Evolutionary conservation across 176 grass and related monocot species (phyloP).

Genomic region (Avena sativa): DNA sequence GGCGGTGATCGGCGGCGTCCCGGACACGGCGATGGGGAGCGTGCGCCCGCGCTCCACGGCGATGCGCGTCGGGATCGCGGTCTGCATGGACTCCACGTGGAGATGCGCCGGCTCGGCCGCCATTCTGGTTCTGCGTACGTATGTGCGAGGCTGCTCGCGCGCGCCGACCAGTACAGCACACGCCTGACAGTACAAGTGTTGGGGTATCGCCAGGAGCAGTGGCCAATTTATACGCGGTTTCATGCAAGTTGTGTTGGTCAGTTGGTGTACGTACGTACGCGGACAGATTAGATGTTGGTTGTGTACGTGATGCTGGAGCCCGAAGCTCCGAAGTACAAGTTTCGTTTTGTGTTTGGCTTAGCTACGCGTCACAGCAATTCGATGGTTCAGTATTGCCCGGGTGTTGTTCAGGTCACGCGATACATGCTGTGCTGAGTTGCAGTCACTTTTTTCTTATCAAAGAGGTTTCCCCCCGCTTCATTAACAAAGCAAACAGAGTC

Average conservation of each 20-base stretch:
- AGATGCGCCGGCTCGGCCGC: conserved; percentile 34
- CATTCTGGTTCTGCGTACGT: background rate
- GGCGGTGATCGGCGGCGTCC: conserved; percentile 20
- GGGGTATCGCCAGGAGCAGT: background rate
- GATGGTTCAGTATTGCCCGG: conserved; percentile 11
- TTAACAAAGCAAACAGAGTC: too few relatives aligned
- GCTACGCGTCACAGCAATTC: background rate
- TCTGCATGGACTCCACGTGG: conserved; percentile 72
- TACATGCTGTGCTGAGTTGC: background rate
- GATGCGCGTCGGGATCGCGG: conserved; percentile 48
- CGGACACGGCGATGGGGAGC: conserved; percentile 48
- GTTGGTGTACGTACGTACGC: too few relatives aligned
- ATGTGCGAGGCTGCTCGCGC: background rate
- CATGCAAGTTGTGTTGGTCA: background rate
- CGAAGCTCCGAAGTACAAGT: too few relatives aligned
- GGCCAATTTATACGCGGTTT: conserved; percentile 2
- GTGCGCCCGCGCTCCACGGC: conserved; percentile 32
- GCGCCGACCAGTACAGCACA: background rate
- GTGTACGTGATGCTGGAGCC: too few relatives aligned
- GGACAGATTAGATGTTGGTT: too few relatives aligned
- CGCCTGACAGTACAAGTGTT: background rate
- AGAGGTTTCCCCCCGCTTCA: too few relatives aligned
- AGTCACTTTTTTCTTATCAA: background rate
- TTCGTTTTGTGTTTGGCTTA: conserved; percentile 24
- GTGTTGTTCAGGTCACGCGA: conserved; percentile 4